Evolutionary conservation across 169 alveolate genomes (phyloP), one percentile per base, ranked within the genome.

Genomic region (Babesia caballi): DNA sequence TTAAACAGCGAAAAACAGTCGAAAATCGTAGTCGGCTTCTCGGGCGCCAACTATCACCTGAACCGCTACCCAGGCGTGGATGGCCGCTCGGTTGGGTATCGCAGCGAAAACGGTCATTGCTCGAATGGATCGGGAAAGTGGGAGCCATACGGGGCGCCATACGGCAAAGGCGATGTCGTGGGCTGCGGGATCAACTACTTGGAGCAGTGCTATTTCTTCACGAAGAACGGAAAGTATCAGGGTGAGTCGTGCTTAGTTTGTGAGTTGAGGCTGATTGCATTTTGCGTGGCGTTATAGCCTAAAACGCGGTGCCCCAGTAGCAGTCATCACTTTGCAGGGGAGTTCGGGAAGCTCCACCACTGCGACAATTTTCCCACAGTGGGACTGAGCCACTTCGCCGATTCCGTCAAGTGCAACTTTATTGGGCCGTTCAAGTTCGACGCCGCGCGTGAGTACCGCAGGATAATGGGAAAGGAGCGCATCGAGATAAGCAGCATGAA

Each of bases 101-200:
- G 71, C 17, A 80, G 86, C 17, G 94, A 91, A 71, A 91, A 85
- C 56, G 95, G 94, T 21, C 47, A 80, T 40, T 63, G 73, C 65
- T 53, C 90, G 54, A 50, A 60, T 49, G 89, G 90, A 4, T 56
- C 76, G 38, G 46, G 67, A 15, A 71, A 35, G 50, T 63, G 66
- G 30, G 95, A 85, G 50, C 40, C 60, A 42, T 91, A 82, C 47
- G 85, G 93, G 41, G 66, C 90, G 27, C 63, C 90, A 33, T 91
- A 85, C 58, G 85, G 90, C 19, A 51, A 67, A 47, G 78, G 87
- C 68, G 95, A 91, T 53, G 85, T 85, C n/a, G 61, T 91, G 15
- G 95, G 95, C 8, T 88, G 94, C 49, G 95, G 95, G 21, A 85
- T 91, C 25, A 83, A 88, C 47, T 81, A 91, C 65, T 28, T 56